A percentile compares a stretch with the other conserved stretches of the same genome.
phyloP scores from a whole-genome alignment of 345 rosid species.

The Turritis glabra region DNA sequence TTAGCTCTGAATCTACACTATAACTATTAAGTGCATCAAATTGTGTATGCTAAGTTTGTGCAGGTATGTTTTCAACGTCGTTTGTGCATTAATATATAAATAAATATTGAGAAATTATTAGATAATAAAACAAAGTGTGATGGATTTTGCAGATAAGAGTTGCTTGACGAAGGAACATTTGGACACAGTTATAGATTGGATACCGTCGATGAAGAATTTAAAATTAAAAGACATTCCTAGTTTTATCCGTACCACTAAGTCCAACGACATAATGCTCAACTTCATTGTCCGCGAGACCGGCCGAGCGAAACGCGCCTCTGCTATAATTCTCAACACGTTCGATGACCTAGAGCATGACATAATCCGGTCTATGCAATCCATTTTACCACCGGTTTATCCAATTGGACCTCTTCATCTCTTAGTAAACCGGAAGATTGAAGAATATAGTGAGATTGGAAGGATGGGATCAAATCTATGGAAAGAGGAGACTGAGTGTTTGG shows the following conservation, averaged over 20 bases:
- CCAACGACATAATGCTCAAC: slow-evolving; percentile 34
- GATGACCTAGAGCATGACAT: slow-evolving; percentile 34
- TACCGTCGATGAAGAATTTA: background rate
- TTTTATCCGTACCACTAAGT: slow-evolving; percentile 41
- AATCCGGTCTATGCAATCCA: slow-evolving; percentile 22
- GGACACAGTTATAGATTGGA: background rate
- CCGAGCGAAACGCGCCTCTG: slow-evolving; percentile 31
- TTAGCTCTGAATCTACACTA: background rate
- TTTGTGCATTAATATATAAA: background rate
- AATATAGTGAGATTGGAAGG: background rate
- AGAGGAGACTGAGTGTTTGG: slow-evolving; percentile 33
- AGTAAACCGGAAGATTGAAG: background rate
- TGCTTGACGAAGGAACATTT: background rate
- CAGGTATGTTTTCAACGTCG: too few species aligned
- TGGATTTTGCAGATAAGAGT: background rate
- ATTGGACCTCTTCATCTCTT: slow-evolving; percentile 25
- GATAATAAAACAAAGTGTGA: background rate
- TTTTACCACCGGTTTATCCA: slow-evolving; percentile 33
- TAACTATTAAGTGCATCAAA: background rate
- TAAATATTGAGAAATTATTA: background rate
- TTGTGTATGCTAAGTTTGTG: background rate
- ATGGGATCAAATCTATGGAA: slow-evolving; percentile 31
- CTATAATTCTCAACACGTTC: slow-evolving; percentile 42
- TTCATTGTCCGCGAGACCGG: slow-evolving; percentile 9
- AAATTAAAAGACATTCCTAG: background rate